Conservation (phyloP, 805 yeast species). For the Schwanniomyces sp. region DNA sequence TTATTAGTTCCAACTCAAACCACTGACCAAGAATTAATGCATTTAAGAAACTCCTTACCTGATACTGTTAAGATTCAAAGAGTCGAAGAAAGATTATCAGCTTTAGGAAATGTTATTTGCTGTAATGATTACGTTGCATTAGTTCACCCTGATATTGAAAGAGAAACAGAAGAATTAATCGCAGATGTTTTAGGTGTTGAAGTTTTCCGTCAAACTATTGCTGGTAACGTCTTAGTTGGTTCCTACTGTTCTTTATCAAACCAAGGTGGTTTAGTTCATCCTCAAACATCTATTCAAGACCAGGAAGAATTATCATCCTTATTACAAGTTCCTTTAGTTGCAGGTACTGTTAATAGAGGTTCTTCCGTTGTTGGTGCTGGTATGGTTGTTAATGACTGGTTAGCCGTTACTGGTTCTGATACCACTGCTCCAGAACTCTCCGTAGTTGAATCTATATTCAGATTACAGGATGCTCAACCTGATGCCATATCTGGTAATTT, state of each 20-base stretch:
- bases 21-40: slow-evolving; percentile 97
- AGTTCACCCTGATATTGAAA: slow-evolving; percentile 98
- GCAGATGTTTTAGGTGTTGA: slow-evolving; percentile 98
- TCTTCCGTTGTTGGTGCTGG: slow-evolving; percentile 98
- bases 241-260: slow-evolving; percentile 92
- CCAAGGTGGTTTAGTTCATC: slow-evolving; percentile 98
- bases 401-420: slow-evolving; percentile 94
- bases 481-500: slow-evolving; percentile 80
- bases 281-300: slow-evolving; percentile 95
- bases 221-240: slow-evolving; percentile 97
- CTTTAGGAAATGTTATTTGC: slow-evolving; percentile 96
- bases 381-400: slow-evolving; percentile 97
- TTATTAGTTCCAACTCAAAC: slow-evolving; percentile 96
- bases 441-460: slow-evolving; percentile 94
- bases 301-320: slow-evolving; percentile 96
- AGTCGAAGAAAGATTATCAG: slow-evolving; percentile 95
- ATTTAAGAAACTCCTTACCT: slow-evolving; percentile 92
- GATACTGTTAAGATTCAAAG: slow-evolving; percentile 94
- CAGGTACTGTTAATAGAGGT: slow-evolving; percentile 98
- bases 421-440: slow-evolving; percentile 98
- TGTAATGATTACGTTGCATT: slow-evolving; percentile 98
- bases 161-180: slow-evolving; percentile 97
- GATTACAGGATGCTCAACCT: slow-evolving; percentile 88
- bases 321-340: slow-evolving; percentile 95
- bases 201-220: slow-evolving; percentile 98